Base-by-base conservation (phyloP, 2,329 filamentous ascomycete species). In the Zopfia rhizophila region DNA sequence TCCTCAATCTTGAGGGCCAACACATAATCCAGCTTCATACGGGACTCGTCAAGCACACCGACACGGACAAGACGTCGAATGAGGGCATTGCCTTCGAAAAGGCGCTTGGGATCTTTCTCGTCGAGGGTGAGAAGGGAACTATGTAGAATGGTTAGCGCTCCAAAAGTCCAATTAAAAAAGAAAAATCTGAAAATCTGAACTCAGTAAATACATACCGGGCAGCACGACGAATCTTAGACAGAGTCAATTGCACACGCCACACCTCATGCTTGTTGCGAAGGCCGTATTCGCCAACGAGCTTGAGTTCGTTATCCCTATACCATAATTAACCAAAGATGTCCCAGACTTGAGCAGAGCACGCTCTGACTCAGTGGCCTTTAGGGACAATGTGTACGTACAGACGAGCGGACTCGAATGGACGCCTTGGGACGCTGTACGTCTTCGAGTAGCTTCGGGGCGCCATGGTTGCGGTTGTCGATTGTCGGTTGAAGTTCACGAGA, bases 21-120 rank as follows among this genome's bases (percentile, higher is more conserved):
- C 76, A 99, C 94, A 89, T 99, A 97, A 97, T 99, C 94, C 86
- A 99, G 94, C 90, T 97, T 99, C 94, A 99, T 99, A 87, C 94
- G 94, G 78, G 92, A 92, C 85, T 99, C 94, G 79, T 99, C 94
- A 75, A 99, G 91, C 74, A 99, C 94, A 90, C 94, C 94, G 77
- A 97, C 92, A 79, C 94, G 94, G 66, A 99, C 94, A 67, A 99
- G 91, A 90, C 94, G 94, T 79, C 94, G 94, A 89, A 99, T 99
- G 78, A 99, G 87, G 78, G 94, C 94, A 81, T 99, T 99, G 82
- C 94, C 94, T 87, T 99, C 94, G 86, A 99, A 99, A 67, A 99
- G 92, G 82, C 94, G 92, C 89, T 97, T 97, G 79, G 94, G 94
- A 83, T 99, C 94, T 85, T 99, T 99, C 86, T 99, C 94, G 76